Evolutionary conservation across 495 filamentous ascomycete genomes (phyloP), one percentile per base, ranked within the genome.

Genomic region (Daldinia bambusicola): DNA sequence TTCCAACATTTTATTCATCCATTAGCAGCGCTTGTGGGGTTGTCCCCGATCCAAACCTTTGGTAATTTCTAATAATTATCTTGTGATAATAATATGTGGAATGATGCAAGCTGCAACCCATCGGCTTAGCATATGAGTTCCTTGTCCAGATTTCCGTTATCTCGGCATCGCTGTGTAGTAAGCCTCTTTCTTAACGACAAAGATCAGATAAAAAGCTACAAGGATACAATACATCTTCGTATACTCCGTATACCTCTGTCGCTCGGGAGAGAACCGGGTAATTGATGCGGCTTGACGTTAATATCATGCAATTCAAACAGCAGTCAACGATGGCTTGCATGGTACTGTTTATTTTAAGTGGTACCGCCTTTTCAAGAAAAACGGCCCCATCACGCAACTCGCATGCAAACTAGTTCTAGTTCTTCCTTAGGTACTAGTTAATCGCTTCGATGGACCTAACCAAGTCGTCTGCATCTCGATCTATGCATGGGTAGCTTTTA

Each of bases 11-110:
- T 18, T 36, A 1, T 58, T 41, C 26, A n/a, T 20, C 45, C 51
- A 62, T 55, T 71, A 16, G 13, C 10, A 55, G 50, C 12, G 4
- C 41, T 34, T 67, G 70, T 64, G 64, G 70, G 70, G 64, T 56
- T 55, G 48, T 61, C 70, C 64, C 65, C 70, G 51, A 61, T 63
- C 55, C 12, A 20, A 45, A 45, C 16, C 30, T 8, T 40, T 62
- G 20, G 41, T 57, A 55, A 26, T 10, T 9, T 48, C 16, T 22
- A 48, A 48, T 48, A 40, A 13, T 12, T 40, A 40, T 12, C 37
- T 40, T 14, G 12, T 34, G 0, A 20, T 26, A 30, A 56, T 61
- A 56, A 16, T 22, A 12, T 16, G 50, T 56, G 56, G 61, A 20
- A 71, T 41, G 51, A 61, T 51, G 43, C 41, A 18, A 55, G 41